These are phyloP conservation scores for Sphaerobolus stellatus DNA, from an alignment of 1,284 basidiomycete genomes.

Conservation along the genomic window DNA sequence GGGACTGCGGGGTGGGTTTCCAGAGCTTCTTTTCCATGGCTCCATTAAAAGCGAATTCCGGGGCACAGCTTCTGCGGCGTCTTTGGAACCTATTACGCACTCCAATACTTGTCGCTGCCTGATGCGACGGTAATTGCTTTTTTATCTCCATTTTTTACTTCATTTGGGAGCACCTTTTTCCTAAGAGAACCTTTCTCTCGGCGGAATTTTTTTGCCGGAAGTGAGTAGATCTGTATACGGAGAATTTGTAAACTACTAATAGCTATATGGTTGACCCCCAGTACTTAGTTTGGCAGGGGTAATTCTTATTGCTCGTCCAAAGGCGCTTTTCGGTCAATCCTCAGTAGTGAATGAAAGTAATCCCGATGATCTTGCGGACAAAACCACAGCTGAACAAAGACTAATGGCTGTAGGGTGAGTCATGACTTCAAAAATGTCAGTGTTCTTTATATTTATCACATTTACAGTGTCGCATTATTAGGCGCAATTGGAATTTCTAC, in stretches of 20 bases:
- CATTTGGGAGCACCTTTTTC: slow-evolving; percentile 65
- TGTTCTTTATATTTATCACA: neutral
- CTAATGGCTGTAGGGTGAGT: slow-evolving; percentile 51
- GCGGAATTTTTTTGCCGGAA: slow-evolving; percentile 60
- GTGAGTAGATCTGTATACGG: slow-evolving; percentile 37
- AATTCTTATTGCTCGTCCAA: slow-evolving; percentile 58
- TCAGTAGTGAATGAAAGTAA: slow-evolving; percentile 18
- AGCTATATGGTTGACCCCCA: slow-evolving; percentile 29
- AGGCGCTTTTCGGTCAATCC: slow-evolving; percentile 43
- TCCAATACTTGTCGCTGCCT: slow-evolving; percentile 68
- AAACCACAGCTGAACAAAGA: slow-evolving; percentile 42
- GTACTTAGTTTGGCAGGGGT: slow-evolving; percentile 61
- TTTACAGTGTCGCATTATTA: slow-evolving; percentile 48
- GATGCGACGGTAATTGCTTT: slow-evolving; percentile 79
- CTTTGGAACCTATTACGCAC: slow-evolving; percentile 10
- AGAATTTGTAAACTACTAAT: slow-evolving; percentile 38
- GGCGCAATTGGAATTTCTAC: slow-evolving; percentile 63
- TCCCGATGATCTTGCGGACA: slow-evolving; percentile 23
- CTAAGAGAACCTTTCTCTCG: slow-evolving; percentile 63
- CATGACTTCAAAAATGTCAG: slow-evolving; percentile 10
- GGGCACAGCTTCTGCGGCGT: neutral
- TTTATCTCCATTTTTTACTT: slow-evolving; percentile 67
- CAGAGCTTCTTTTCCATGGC: neutral
- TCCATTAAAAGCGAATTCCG: neutral
- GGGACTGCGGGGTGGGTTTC: neutral